Conservation (phyloP, 2,329 filamentous ascomycete genomes). For the Fusarium hostae region DNA sequence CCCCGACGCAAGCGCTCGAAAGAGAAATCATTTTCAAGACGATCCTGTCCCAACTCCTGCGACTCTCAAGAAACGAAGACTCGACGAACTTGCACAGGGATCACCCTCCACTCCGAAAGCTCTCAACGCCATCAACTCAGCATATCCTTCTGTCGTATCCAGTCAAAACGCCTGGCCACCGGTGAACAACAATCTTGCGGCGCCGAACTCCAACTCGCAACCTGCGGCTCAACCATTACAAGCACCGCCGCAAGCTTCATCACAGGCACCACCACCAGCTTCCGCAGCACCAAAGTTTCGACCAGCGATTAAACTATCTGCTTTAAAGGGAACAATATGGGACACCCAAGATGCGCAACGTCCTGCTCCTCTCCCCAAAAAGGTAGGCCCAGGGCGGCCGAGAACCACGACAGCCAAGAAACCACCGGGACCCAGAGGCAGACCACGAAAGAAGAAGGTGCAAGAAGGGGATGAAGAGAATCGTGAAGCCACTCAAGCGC, state of each 20-base stretch:
- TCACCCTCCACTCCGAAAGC: conserved; percentile 47
- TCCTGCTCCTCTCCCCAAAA: conserved; percentile 35
- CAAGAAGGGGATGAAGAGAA: conserved; percentile 16
- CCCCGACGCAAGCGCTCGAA: conserved; percentile 35
- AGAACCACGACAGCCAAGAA: conserved; percentile 38
- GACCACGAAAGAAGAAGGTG: conserved; percentile 40
- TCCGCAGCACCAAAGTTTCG: conserved; percentile 36
- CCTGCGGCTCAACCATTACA: conserved; percentile 17
- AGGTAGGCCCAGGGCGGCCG: conserved; percentile 35
- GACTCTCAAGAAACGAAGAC: conserved; percentile 47
- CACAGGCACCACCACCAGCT: conserved; percentile 21
- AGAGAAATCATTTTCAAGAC: conserved; percentile 39
- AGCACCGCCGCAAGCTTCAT: conserved; percentile 19
- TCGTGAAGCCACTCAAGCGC: conserved; percentile 1
- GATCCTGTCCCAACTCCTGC: conserved; percentile 43
- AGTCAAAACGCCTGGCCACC: conserved; percentile 31
- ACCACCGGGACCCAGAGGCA: conserved; percentile 31
- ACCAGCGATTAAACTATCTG: conserved; percentile 52
- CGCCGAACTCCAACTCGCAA: neutral
- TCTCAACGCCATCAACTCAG: conserved; percentile 47
- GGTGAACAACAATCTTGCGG: conserved; percentile 7
- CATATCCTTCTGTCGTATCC: conserved; percentile 46
- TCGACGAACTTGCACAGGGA: conserved; percentile 44
- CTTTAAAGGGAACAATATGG: conserved; percentile 53
- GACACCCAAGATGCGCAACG: conserved; percentile 46